Conservation (phyloP, 176 grass and related monocot species). For the Phoenix roebelenii region DNA sequence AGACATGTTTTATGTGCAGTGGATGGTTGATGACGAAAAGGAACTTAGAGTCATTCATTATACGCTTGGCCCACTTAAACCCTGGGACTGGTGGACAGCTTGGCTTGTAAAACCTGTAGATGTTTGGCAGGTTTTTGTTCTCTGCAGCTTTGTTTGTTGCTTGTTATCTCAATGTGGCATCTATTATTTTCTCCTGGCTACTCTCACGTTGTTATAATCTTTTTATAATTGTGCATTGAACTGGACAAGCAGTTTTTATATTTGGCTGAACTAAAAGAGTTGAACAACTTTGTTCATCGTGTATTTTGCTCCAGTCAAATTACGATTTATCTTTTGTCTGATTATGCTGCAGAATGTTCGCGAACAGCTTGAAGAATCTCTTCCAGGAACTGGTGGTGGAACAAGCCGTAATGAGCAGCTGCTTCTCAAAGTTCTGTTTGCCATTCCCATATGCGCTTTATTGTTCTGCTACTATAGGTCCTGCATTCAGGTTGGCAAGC, state of each 20-base stretch:
- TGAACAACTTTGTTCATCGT: too few species aligned
- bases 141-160: constrained; percentile 9
- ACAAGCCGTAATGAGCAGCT: constrained; percentile 54
- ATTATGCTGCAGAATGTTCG: constrained; percentile 44
- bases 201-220: too few species aligned
- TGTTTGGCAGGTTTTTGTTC: constrained; percentile 70
- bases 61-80: constrained; percentile 86
- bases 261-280: too few species aligned
- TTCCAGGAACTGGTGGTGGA: constrained; percentile 72
- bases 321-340: too few species aligned
- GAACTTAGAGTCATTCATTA: constrained; percentile 92
- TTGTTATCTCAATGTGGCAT: neutral
- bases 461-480: constrained; percentile 67
- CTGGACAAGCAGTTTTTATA: too few species aligned
- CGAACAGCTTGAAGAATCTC: constrained; percentile 69
- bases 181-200: neutral
- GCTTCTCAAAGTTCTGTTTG: constrained; percentile 52
- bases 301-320: too few species aligned
- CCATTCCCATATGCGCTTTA: constrained; percentile 57
- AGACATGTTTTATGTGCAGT: constrained; percentile 33
- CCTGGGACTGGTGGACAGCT: constrained; percentile 96
- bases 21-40: constrained; percentile 89
- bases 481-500: constrained; percentile 51
- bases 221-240: too few species aligned
- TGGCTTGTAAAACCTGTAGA: constrained; percentile 96